Evolutionary conservation across 75 land plant species (phyloP), one percentile per base, ranked within the genome.

Genomic region (Sequoia sempervirens): DNA sequence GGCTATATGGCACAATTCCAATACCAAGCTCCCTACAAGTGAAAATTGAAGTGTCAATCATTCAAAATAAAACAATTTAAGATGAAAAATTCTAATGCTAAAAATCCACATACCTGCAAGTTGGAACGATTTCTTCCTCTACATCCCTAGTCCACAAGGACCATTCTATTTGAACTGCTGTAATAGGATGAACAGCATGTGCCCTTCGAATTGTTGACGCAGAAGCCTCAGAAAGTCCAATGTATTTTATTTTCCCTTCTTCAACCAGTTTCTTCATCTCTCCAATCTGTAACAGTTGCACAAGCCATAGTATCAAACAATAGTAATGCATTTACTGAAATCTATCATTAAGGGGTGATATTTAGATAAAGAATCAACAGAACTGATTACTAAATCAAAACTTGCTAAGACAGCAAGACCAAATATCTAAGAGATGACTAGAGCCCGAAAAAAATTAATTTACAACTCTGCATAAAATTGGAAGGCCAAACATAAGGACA

Each of bases 261-360:
- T 92, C 86, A 66, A 94, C 94, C 46, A 94, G 81, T 86, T 94
- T 92, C 88, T 94, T 94, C 74, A 94, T 84, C 80, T 94, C 96
- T 20, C 89, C 91, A 84, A 94, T 89, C 96, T 94, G 54, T 47
- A 38, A 83, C 72, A 38, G 37, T 7, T 56, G 17, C 6, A 28
- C 26, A 10, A 40, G 5, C 79, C 43, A 23, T n/a, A n/a, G n/a
- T n/a, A n/a, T n/a, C n/a, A n/a, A n/a, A n/a, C n/a, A n/a, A n/a
- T n/a, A n/a, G n/a, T n/a, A n/a, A 12, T 30, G 41, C 36, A 82
- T 73, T 7, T 26, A 4, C 26, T 56, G 23, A 56, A 20, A 4
- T 56, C 23, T 56, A 56, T 18, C 23, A 54, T 82, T 8, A 61
- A 56, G 34, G 26, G n/a, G 28, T 32, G 10, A 70, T 28, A 54